phyloP scores from a whole-genome alignment of 2,329 filamentous ascomycete genomes.

The Diaporthe velutina region DNA sequence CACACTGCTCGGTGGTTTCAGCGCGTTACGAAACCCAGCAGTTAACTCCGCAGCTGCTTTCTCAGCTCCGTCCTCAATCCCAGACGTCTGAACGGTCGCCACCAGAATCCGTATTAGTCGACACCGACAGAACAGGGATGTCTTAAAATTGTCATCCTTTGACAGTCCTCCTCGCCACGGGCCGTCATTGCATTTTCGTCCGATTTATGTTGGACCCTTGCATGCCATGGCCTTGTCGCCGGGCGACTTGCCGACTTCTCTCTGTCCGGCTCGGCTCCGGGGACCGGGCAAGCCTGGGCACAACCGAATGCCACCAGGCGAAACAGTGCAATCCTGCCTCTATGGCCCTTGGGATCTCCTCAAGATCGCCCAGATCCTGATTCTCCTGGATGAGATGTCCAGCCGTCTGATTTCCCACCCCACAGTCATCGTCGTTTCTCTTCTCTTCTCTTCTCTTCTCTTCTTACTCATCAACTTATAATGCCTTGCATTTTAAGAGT shows the following conservation, averaged over 20 bases:
- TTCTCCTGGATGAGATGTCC: background rate
- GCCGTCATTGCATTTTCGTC: background rate
- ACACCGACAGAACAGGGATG: background rate
- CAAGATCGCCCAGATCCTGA: background rate
- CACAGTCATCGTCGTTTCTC: too few relatives aligned
- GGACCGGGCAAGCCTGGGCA: background rate
- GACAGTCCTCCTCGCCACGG: background rate
- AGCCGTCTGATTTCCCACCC: background rate
- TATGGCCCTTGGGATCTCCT: background rate
- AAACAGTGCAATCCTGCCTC: background rate
- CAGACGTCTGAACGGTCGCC: background rate
- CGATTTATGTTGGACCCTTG: background rate
- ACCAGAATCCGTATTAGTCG: background rate
- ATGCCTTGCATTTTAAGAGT: conserved; percentile 11
- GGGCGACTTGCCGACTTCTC: conserved; percentile 3
- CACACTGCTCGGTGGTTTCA: conserved; percentile 16
- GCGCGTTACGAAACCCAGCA: background rate
- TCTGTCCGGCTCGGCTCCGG: conserved; percentile 12
- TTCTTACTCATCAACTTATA: background rate
- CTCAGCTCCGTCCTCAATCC: background rate
- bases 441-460: background rate
- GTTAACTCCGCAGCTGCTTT: background rate
- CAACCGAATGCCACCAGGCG: background rate
- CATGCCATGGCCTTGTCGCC: background rate
- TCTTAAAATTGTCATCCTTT: background rate